Percentiles rank a stretch among this genome's conserved stretches.
These are phyloP conservation scores for Laburnicola sp. DNA, from an alignment of 2,329 filamentous ascomycete genomes.

Conservation along the genomic window DNA sequence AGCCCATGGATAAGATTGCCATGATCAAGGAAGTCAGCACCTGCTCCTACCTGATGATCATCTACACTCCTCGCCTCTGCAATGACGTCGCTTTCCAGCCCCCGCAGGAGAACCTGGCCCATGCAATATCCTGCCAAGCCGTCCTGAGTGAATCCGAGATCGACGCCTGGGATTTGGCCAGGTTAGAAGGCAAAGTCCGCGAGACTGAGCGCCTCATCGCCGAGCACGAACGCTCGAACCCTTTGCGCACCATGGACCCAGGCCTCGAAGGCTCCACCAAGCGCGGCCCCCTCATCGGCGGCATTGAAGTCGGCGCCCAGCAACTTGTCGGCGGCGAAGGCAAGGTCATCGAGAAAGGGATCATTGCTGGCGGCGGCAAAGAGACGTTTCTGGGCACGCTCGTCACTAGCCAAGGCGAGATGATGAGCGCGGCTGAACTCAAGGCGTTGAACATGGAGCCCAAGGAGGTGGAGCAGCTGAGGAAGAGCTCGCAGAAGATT, in stretches of 20 bases:
- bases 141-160: slow-evolving; percentile 65
- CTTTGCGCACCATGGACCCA: slow-evolving; percentile 38
- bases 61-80: slow-evolving; percentile 87
- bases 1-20: slow-evolving; percentile 74
- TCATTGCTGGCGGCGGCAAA: slow-evolving; percentile 55
- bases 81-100: slow-evolving; percentile 84
- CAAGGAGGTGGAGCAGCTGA: slow-evolving; percentile 69
- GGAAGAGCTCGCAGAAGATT: slow-evolving; percentile 67
- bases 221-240: slow-evolving; percentile 30
- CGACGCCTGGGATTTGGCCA: slow-evolving; percentile 48
- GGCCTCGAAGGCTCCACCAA: slow-evolving; percentile 37
- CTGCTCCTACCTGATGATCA: slow-evolving; percentile 89
- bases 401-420: slow-evolving; percentile 63
- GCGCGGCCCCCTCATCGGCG: slow-evolving; percentile 56
- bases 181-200: slow-evolving; percentile 37
- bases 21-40: slow-evolving; percentile 94
- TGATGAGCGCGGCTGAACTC: slow-evolving; percentile 68
- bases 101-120: slow-evolving; percentile 73
- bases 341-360: slow-evolving; percentile 58
- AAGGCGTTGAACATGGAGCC: slow-evolving; percentile 68
- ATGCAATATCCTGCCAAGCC: slow-evolving; percentile 74
- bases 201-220: slow-evolving; percentile 35
- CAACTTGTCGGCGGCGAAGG: slow-evolving; percentile 59
- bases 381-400: slow-evolving; percentile 58
- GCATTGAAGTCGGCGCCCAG: slow-evolving; percentile 62